Percentiles rank a stretch among this genome's conserved stretches.
phyloP scores from a whole-genome alignment of 305 asterid species.

The Coffea humblotiana region DNA sequence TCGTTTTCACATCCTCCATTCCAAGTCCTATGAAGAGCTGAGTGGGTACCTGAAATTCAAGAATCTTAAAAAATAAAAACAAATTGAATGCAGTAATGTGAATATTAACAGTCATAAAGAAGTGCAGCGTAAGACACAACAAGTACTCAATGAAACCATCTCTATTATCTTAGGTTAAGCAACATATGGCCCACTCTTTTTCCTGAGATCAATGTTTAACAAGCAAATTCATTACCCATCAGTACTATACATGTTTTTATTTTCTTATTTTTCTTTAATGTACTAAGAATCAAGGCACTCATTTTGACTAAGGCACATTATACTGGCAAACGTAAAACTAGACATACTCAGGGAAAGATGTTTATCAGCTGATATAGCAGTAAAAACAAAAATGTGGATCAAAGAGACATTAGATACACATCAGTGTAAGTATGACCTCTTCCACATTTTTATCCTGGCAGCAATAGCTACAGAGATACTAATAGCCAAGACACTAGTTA shows the following conservation, averaged over 20 bases:
- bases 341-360: not conserved
- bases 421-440: not conserved
- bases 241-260: not conserved
- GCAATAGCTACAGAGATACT: not conserved
- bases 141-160: not conserved
- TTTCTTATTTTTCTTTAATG: too few relatives aligned
- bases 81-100: not conserved
- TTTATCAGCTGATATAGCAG: not conserved
- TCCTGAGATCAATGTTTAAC: not conserved
- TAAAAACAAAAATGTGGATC: not conserved
- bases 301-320: not conserved
- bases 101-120: not conserved
- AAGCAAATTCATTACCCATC: not conserved
- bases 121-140: not conserved
- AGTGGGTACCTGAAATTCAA: conserved; percentile 33
- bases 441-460: not conserved
- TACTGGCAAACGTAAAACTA: not conserved
- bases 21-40: conserved; percentile 32
- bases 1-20: conserved; percentile 55
- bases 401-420: not conserved
- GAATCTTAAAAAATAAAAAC: not conserved
- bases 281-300: not conserved
- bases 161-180: not conserved
- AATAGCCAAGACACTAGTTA: not conserved
- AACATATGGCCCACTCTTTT: not conserved